A percentile compares a stretch with the other conserved stretches of the same genome.
phyloP scores from a whole-genome alignment of 768 basidiomycete species.

The Pleurotus ostreatus region DNA sequence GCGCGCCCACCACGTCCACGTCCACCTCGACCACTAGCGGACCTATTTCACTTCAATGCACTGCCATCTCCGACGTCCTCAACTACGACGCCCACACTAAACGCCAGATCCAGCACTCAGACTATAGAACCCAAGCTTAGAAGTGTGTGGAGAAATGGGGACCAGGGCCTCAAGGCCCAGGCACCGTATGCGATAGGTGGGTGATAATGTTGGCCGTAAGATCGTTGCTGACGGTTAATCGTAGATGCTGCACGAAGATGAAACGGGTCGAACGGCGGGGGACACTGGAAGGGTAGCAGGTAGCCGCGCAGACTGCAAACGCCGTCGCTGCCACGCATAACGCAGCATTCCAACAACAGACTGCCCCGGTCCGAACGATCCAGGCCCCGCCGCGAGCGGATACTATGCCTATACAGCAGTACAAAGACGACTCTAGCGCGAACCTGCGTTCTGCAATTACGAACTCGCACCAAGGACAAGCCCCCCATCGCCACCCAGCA shows the following conservation, averaged over 20 bases:
- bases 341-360: slow-evolving; percentile 9
- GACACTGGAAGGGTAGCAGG: slow-evolving; percentile 47
- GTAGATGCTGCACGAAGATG: slow-evolving; percentile 80
- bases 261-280: slow-evolving; percentile 76
- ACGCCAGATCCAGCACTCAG: too few species aligned
- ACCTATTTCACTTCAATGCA: too few species aligned
- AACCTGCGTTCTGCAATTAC: slow-evolving; percentile 3
- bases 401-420: neutral
- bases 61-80: too few species aligned
- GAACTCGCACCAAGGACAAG: neutral
- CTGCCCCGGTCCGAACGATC: neutral
- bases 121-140: too few species aligned
- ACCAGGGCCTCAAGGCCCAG: slow-evolving; percentile 78
- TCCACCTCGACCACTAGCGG: too few species aligned
- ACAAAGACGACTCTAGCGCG: neutral
- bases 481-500: slow-evolving; percentile 15
- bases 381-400: neutral
- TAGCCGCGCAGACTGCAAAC: slow-evolving; percentile 10
- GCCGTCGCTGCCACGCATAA: slow-evolving; percentile 12
- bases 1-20: too few species aligned
- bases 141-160: slow-evolving; percentile 90
- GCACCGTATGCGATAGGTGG: slow-evolving; percentile 77
- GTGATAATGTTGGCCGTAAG: slow-evolving; percentile 15
- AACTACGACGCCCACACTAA: too few species aligned
- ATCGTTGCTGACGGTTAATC: neutral